Base-by-base conservation (phyloP, 176 grass and related monocot genomes). In the Oryza meyeriana region DNA sequence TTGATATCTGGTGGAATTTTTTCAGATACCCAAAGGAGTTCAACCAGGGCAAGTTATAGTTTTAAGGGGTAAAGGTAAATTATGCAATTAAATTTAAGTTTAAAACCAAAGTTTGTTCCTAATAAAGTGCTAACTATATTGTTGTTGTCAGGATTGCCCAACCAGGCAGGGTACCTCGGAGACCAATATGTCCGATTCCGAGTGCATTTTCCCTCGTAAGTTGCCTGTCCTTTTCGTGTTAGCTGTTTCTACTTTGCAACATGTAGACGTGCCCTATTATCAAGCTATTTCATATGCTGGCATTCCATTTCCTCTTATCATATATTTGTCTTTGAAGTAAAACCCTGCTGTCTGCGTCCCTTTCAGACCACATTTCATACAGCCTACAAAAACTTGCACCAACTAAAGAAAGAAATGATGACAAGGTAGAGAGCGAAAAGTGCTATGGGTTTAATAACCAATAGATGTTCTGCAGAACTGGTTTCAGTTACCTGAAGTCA, bases 171-270 rank as follows among this genome's bases (percentile, higher is more conserved):
- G 85, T 89, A 90, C 45, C 85, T 27, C 2, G 92, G 95, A 12
- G 92, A 98, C 72, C 95, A 98, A 83, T 86, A 93, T 89, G 88
- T 98, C 17, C 90, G 68, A 68, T 98, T 98, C 79, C 85, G 69
- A 79, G 90, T 98, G 33, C 78, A 93, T 85, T 98, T 98, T 74
- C 92, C 95, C 45, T 94, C 84, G 95, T 98, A 98, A 98, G 95
- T 50, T 83, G 47, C 64, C 89, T 66, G 39, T 80, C 65, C 58
- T 72, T 83, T 77, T 13, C 31, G 29, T 61, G 14, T 32, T n/a
- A 42, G n/a, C 10, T 57, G 69, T 81, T 71, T 27, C 1, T 45
- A 1, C 35, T 59, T 59, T 59, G 47, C 4, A 48, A 30, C 6
- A 33, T 63, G 39, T 22, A 62, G 57, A 64, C 64, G 33, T 64